Evolutionary conservation across 208 protist species (phyloP).

Genomic region (Leishmania lainsoni): DNA sequence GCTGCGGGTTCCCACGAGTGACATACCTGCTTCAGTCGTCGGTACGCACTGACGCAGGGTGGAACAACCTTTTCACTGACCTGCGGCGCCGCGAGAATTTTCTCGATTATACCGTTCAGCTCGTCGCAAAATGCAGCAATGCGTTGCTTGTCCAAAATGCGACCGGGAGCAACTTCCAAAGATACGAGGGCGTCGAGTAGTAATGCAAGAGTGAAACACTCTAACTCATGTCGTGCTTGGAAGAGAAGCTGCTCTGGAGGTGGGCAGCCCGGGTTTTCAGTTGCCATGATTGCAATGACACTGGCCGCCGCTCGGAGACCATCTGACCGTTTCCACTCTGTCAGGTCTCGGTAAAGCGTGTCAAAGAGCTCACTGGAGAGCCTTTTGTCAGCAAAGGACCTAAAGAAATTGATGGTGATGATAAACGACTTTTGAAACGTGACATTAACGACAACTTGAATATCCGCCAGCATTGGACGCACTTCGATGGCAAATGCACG

Average conservation of each 20-base stretch:
- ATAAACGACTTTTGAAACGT: slow-evolving; percentile 40
- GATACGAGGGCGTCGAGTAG: slow-evolving; percentile 20
- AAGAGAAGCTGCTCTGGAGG: slow-evolving; percentile 8
- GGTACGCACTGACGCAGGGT: slow-evolving; percentile 22
- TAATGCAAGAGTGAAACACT: slow-evolving; percentile 12
- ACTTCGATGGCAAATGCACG: slow-evolving; percentile 44
- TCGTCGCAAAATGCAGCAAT: slow-evolving; percentile 14
- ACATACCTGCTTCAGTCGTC: slow-evolving; percentile 1
- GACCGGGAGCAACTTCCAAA: neutral
- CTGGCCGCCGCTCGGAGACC: slow-evolving; percentile 16
- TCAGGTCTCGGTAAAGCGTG: slow-evolving; percentile 16
- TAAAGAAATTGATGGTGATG: slow-evolving; percentile 18
- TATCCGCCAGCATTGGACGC: slow-evolving; percentile 24
- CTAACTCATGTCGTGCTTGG: slow-evolving; percentile 15
- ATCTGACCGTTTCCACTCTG: slow-evolving; percentile 25
- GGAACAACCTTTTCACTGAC: slow-evolving; percentile 15
- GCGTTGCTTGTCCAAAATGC: neutral
- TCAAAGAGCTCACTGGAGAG: slow-evolving; percentile 28
- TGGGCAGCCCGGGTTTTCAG: slow-evolving; percentile 4
- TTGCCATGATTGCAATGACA: neutral
- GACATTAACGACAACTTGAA: slow-evolving; percentile 35
- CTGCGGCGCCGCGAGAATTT: neutral
- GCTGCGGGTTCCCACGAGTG: slow-evolving; percentile 4
- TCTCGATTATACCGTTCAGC: neutral
- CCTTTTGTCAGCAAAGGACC: slow-evolving; percentile 21